phyloP scores from a whole-genome alignment of 2,329 filamentous ascomycete genomes.

The Bipolaris oryzae region DNA sequence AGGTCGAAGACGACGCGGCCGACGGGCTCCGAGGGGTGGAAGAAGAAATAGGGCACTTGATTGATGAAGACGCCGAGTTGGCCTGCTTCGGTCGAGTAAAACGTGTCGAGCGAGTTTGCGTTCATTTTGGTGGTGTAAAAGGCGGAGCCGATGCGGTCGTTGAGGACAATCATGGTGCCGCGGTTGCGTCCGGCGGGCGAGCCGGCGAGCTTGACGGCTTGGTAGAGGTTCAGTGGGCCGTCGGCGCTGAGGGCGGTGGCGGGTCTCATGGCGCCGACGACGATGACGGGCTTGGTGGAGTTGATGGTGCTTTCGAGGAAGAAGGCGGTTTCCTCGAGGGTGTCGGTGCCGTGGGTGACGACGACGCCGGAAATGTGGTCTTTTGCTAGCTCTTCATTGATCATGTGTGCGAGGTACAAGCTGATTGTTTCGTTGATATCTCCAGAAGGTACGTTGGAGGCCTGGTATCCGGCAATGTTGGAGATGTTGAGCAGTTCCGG shows the following conservation, averaged over 20 bases:
- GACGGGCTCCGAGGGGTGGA: constrained; percentile 52
- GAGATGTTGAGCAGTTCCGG: constrained; percentile 61
- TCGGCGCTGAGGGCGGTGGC: constrained; percentile 67
- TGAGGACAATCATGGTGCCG: constrained; percentile 66
- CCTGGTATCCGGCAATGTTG: constrained; percentile 59
- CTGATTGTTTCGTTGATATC: constrained; percentile 57
- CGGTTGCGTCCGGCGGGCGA: constrained; percentile 55
- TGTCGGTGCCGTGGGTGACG: constrained; percentile 70
- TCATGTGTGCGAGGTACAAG: constrained; percentile 55
- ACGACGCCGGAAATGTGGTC: constrained; percentile 56
- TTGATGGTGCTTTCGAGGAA: constrained; percentile 65
- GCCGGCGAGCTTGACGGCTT: constrained; percentile 63
- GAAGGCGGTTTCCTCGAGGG: constrained; percentile 68
- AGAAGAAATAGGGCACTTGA: constrained; percentile 66
- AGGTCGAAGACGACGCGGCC: constrained; percentile 54
- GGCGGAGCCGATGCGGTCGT: constrained; percentile 65
- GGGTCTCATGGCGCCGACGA: constrained; percentile 68
- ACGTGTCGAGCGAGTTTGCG: constrained; percentile 67
- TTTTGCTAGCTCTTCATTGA: constrained; percentile 58
- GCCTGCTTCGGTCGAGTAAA: constrained; percentile 61
- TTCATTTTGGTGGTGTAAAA: constrained; percentile 67
- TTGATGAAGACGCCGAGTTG: constrained; percentile 65
- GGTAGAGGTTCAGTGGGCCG: constrained; percentile 66
- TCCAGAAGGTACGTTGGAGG: constrained; percentile 45
- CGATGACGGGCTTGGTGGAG: constrained; percentile 63